These are phyloP conservation scores for Barbatosphaeria neglecta DNA, from an alignment of 495 filamentous ascomycete species.

Conservation along the genomic window DNA sequence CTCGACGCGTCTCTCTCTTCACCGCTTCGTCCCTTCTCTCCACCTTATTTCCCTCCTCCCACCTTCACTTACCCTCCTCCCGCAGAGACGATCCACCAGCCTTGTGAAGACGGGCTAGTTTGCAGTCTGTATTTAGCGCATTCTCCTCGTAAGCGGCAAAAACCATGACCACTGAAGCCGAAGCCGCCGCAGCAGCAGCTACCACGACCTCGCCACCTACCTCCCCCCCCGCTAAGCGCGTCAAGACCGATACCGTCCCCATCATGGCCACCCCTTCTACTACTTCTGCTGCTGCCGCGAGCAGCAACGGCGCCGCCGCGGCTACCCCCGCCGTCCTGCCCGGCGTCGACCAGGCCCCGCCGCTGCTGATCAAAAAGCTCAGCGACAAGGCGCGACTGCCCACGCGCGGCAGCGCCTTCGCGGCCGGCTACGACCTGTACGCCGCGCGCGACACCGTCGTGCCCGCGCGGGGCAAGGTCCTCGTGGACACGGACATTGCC, in stretches of 20 bases:
- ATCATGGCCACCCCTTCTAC: constrained; percentile 3
- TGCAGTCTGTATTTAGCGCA: too few relatives aligned
- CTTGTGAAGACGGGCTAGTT: too few relatives aligned
- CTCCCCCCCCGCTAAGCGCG: constrained; percentile 36
- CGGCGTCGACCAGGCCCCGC: constrained; percentile 30
- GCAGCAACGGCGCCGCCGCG: constrained; percentile 1
- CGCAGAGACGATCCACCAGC: constrained; percentile 1
- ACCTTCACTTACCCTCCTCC: background rate
- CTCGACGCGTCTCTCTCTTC: constrained; percentile 6
- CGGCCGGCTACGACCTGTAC: constrained; percentile 87
- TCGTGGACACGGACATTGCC: constrained; percentile 82
- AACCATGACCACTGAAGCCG: constrained; percentile 46
- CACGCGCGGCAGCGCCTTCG: constrained; percentile 77
- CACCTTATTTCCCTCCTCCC: background rate
- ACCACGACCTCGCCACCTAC: constrained; percentile 28
- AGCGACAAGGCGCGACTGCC: constrained; percentile 59
- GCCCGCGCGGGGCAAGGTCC: constrained; percentile 66
- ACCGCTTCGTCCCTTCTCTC: constrained; percentile 1
- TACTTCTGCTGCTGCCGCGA: constrained; percentile 5
- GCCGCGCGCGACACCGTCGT: constrained; percentile 61
- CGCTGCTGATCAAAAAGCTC: constrained; percentile 79
- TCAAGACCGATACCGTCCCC: constrained; percentile 23
- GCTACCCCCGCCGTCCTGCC: constrained; percentile 7
- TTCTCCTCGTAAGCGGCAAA: background rate
- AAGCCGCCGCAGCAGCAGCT: constrained; percentile 1